Evolutionary conservation across 2,329 filamentous ascomycete species (phyloP).

Genomic region (Mycocentrospora acerina): DNA sequence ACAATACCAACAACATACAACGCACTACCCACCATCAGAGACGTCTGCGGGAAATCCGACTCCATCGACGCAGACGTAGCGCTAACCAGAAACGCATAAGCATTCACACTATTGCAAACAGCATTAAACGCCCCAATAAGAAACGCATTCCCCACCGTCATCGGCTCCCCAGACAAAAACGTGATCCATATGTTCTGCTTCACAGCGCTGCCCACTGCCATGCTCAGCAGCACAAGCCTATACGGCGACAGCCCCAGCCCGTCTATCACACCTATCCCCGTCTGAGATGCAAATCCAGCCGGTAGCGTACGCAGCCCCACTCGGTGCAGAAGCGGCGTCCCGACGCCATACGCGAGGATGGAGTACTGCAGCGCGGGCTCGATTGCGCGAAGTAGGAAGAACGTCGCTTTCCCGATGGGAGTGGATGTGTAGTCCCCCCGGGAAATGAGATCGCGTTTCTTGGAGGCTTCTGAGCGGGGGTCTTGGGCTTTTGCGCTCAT

Average conservation of each 20-base stretch:
- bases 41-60: conserved; percentile 41
- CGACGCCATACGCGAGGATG: conserved; percentile 49
- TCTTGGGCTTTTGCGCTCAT: conserved; percentile 29
- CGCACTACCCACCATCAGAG: conserved; percentile 50
- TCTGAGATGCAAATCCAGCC: conserved; percentile 44
- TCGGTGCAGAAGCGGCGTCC: conserved; percentile 46
- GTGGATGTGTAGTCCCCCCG: conserved; percentile 46
- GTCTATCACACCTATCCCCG: conserved; percentile 44
- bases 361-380: conserved; percentile 53
- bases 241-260: conserved; percentile 53
- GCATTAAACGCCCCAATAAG: conserved; percentile 56
- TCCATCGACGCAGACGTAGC: conserved; percentile 51
- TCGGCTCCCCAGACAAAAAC: conserved; percentile 52
- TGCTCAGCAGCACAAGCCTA: conserved; percentile 53
- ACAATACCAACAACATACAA: conserved; percentile 56
- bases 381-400: conserved; percentile 50
- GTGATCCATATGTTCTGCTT: conserved; percentile 61
- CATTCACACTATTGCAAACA: conserved; percentile 56
- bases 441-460: conserved; percentile 40
- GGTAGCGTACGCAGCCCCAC: conserved; percentile 50
- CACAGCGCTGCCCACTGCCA: conserved; percentile 54
- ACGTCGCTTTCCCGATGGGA: conserved; percentile 43
- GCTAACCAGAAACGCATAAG: conserved; percentile 55
- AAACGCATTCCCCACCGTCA: conserved; percentile 48
- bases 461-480: conserved; percentile 32